Evolutionary conservation across 164 flowering plant genomes (phyloP).

Genomic region (Stephania cephalantha): DNA sequence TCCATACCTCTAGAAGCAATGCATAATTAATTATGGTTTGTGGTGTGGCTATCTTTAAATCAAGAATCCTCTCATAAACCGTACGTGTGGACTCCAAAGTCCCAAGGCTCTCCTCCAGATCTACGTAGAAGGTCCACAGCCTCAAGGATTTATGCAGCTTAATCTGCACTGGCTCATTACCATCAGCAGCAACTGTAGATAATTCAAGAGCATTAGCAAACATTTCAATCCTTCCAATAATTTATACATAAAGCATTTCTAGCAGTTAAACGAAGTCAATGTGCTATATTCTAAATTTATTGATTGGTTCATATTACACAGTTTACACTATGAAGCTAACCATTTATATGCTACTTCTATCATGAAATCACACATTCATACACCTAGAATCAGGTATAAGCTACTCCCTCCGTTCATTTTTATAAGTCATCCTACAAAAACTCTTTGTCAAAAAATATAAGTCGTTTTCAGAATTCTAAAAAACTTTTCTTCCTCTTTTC

Average conservation of each 20-base stretch:
- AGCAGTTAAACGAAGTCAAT: neutral
- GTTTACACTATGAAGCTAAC: neutral
- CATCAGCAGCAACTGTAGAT: constrained; percentile 91
- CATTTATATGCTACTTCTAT: neutral
- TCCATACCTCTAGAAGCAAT: constrained; percentile 69
- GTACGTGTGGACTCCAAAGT: constrained; percentile 74
- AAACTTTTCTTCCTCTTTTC: too few relatives aligned
- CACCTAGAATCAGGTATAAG: neutral
- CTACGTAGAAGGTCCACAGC: constrained; percentile 84
- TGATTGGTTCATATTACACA: neutral
- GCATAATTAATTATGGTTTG: constrained; percentile 94
- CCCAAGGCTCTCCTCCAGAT: constrained; percentile 87
- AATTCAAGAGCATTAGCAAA: neutral
- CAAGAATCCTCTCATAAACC: constrained; percentile 86
- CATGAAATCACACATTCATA: neutral
- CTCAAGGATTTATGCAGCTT: constrained; percentile 78
- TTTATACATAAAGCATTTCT: neutral
- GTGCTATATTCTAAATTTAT: neutral
- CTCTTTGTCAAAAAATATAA: too few relatives aligned
- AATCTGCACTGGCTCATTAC: constrained; percentile 91
- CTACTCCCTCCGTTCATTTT: too few relatives aligned
- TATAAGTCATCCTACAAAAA: too few relatives aligned
- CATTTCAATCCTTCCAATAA: neutral
- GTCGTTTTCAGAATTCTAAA: too few relatives aligned
- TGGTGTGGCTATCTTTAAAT: constrained; percentile 88